Evolutionary conservation across 2,329 filamentous ascomycete species (phyloP).

Genomic region (Alternaria incomplexa): DNA sequence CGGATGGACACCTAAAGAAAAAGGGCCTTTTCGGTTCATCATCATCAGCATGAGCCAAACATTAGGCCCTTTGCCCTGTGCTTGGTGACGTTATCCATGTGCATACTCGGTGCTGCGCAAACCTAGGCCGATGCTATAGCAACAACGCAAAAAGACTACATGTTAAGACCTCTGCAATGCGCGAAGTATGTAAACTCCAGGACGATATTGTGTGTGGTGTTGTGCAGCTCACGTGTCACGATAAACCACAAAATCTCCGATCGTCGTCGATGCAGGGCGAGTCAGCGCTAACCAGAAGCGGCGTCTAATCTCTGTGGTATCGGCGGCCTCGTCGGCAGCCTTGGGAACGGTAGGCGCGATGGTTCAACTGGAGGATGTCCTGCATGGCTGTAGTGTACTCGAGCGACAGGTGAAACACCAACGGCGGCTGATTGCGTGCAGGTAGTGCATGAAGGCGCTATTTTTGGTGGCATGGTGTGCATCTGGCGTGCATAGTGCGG

Average conservation of each 20-base stretch:
- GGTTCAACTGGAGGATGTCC: background rate
- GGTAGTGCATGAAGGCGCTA: constrained; percentile 19
- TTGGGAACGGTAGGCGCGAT: background rate
- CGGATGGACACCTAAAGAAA: background rate
- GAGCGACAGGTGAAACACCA: constrained; percentile 22
- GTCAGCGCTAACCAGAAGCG: background rate
- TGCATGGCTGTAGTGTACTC: background rate
- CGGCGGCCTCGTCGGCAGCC: background rate
- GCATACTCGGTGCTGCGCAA: background rate
- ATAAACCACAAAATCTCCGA: background rate
- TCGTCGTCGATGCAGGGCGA: background rate
- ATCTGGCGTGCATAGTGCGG: constrained; percentile 22
- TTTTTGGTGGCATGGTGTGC: constrained; percentile 23
- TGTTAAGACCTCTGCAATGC: rapidly evolving
- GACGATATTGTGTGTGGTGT: background rate
- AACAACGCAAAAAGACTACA: background rate
- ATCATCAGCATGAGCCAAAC: background rate
- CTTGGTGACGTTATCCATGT: background rate
- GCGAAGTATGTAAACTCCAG: background rate
- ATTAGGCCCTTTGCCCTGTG: background rate
- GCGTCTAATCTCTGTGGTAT: background rate
- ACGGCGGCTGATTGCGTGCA: constrained; percentile 8
- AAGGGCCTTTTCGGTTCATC: background rate
- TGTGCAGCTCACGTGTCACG: background rate
- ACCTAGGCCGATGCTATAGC: background rate